Evolutionary conservation across 2,329 filamentous ascomycete genomes (phyloP).

Genomic region (Cordyceps pruinosa): DNA sequence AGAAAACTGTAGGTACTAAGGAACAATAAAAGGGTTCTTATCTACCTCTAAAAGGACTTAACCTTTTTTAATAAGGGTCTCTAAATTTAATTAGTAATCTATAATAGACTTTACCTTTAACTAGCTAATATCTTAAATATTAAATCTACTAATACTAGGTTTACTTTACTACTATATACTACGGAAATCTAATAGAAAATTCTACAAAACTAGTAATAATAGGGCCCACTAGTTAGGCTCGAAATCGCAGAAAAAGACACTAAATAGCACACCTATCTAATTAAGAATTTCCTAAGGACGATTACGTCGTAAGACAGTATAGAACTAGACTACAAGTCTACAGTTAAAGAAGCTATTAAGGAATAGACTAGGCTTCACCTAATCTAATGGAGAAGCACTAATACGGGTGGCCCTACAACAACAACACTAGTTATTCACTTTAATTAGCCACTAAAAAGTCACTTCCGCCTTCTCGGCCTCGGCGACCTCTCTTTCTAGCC

Average conservation of each 20-base stretch:
- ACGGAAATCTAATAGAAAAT: neutral
- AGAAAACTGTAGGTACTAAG: no score
- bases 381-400: neutral
- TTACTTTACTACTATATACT: neutral
- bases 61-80: no score
- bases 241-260: neutral
- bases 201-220: neutral
- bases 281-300: neutral
- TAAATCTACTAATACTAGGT: no score
- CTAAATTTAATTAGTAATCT: no score
- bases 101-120: no score
- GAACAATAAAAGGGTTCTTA: no score
- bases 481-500: no score
- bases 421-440: neutral
- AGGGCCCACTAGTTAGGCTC: neutral
- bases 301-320: neutral
- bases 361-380: neutral
- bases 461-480: no score
- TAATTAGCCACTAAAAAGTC: neutral
- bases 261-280: neutral
- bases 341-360: neutral
- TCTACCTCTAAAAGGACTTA: no score
- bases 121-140: no score
- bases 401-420: neutral
- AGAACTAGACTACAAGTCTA: neutral